phyloP scores from a whole-genome alignment of 2,329 filamentous ascomycete genomes.

The Alternaria angustiovoidea region DNA sequence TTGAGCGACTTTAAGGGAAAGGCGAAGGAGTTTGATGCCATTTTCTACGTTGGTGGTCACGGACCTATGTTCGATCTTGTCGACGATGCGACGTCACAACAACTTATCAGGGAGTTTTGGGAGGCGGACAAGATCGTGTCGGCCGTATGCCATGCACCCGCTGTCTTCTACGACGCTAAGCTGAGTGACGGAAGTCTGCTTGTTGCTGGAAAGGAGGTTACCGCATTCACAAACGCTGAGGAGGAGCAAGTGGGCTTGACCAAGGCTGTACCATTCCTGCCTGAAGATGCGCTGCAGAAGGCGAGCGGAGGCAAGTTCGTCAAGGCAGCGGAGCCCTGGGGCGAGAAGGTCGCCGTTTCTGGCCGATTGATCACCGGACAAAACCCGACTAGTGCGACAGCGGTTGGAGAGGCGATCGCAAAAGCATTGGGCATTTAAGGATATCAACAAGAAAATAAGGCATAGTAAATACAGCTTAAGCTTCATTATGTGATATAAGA shows the following conservation, averaged over 20 bases:
- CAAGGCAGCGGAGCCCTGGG: constrained; percentile 62
- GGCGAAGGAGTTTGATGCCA: constrained; percentile 67
- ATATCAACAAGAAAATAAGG: neutral
- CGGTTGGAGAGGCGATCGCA: constrained; percentile 55
- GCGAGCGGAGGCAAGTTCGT: constrained; percentile 63
- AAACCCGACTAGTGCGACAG: constrained; percentile 56
- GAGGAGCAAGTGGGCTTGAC: constrained; percentile 57
- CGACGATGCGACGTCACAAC: constrained; percentile 63
- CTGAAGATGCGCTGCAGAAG: constrained; percentile 64
- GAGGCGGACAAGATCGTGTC: constrained; percentile 68
- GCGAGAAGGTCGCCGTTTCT: constrained; percentile 53
- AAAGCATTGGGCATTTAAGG: constrained; percentile 44
- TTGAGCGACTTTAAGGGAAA: constrained; percentile 65
- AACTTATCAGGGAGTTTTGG: constrained; percentile 70
- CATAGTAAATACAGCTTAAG: neutral
- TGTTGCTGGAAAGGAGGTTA: constrained; percentile 65
- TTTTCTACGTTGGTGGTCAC: constrained; percentile 68
- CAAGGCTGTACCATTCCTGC: constrained; percentile 65
- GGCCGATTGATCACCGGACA: constrained; percentile 58
- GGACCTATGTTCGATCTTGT: constrained; percentile 74
- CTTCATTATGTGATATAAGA: neutral
- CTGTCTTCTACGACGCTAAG: constrained; percentile 67
- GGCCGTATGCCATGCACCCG: constrained; percentile 75
- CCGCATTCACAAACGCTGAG: constrained; percentile 67
- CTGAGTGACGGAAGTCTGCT: constrained; percentile 60